A percentile compares a stretch with the other conserved stretches of the same genome.
These are phyloP conservation scores for Exophiala bonariae DNA, from an alignment of 2,329 filamentous ascomycete species.

Conservation along the genomic window DNA sequence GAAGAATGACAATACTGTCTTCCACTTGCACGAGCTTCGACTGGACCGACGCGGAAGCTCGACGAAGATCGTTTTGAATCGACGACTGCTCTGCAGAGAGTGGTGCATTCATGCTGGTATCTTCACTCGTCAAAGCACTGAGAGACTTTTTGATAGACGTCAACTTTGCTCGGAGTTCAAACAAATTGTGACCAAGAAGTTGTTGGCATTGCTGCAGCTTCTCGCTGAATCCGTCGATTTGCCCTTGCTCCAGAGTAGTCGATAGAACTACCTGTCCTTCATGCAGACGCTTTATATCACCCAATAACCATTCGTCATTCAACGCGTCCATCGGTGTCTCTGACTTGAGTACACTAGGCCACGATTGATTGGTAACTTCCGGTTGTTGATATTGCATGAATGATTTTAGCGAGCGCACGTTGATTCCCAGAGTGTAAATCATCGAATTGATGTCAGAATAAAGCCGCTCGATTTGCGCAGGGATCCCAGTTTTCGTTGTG, in stretches of 20 bases:
- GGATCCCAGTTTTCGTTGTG: conserved; percentile 45
- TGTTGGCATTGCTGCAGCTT: conserved; percentile 70
- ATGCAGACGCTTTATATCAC: conserved; percentile 71
- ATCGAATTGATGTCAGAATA: conserved; percentile 67
- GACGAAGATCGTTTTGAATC: conserved; percentile 80
- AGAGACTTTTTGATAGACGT: conserved; percentile 78
- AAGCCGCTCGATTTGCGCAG: conserved; percentile 50
- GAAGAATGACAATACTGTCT: conserved; percentile 74
- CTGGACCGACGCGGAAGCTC: conserved; percentile 71
- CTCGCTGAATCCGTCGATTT: conserved; percentile 66
- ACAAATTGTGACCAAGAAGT: conserved; percentile 66
- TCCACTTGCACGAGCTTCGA: conserved; percentile 76
- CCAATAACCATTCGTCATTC: conserved; percentile 70
- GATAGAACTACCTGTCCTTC: conserved; percentile 65
- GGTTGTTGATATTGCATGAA: conserved; percentile 53
- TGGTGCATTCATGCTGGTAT: conserved; percentile 67
- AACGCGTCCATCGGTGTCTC: conserved; percentile 66
- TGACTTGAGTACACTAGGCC: conserved; percentile 40
- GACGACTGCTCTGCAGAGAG: conserved; percentile 81
- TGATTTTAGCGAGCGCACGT: conserved; percentile 65
- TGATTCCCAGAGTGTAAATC: conserved; percentile 89
- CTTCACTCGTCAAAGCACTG: conserved; percentile 67
- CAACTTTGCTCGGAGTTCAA: conserved; percentile 71
- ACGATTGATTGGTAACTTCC: conserved; percentile 53
- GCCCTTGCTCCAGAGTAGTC: conserved; percentile 65